Base-by-base conservation (phyloP, 352 stramenopile species). In the Pythium monospermum region DNA sequence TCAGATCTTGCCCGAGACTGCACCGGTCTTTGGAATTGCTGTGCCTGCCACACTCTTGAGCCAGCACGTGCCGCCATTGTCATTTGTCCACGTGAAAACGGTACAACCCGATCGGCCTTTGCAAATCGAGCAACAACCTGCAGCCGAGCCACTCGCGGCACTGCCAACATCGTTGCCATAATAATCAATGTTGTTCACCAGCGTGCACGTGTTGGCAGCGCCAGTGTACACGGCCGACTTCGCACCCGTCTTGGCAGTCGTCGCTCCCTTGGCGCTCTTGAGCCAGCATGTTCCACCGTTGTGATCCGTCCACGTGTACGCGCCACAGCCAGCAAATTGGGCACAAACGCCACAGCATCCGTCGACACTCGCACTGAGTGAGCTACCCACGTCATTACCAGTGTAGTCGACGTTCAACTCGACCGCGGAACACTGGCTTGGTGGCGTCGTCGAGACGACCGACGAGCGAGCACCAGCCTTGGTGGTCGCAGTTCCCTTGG, bases 161-260 rank as follows among this genome's bases (percentile, higher is more conserved):
- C 33, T 68, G 36, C 51, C 61, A 48, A 74, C 55, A 45, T 71
- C 59, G 35, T 69, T 66, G 30, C 48, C 66, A 16, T 33, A 48
- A 41, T 66, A 74, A 42, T 73, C 65, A 22, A 55, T 48, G 39
- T 63, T 48, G 25, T 54, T 48, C 15, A 51, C 30, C 31, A 64
- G 36, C 12, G 30, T 51, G 40, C 57, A 60, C 0, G 49, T 21
- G 31, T 21, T 41, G 19, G 26, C 23, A n/a, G 37, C 49, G 13
- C 40, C 31, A 12, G 19, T 57, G 40, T 49, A 57, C 10, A 57
- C 49, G 2, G 27, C 44, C n/a, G 53, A 61, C 46, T 51, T 44
- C 21, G 23, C 53, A 16, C 53, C 53, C 2, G 27, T 40, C 43
- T 53, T 58, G 27, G 18, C 26, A 8, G 33, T 25, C 12, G 56